Conservation (phyloP, 371 early-diverging fungal genomes). For the Mucor racemosus region DNA sequence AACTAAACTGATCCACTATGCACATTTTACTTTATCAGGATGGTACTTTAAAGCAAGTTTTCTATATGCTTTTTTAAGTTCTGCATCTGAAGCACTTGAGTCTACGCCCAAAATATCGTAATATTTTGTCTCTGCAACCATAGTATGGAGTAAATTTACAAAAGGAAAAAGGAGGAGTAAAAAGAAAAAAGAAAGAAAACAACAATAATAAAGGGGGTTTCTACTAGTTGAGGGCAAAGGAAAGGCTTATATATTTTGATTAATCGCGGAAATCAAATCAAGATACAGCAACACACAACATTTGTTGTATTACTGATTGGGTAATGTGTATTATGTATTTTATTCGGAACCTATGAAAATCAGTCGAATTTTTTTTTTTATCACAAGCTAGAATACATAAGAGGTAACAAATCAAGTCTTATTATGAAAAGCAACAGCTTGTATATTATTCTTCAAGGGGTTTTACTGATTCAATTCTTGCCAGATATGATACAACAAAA, state of each 20-base stretch:
- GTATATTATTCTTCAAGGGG: too few relatives aligned
- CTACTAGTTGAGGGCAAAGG: not conserved
- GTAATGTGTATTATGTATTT: not conserved
- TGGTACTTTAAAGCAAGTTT: slow-evolving; percentile 94
- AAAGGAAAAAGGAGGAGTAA: slow-evolving; percentile 11
- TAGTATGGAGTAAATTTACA: slow-evolving; percentile 21
- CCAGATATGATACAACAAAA: too few relatives aligned
- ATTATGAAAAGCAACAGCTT: too few relatives aligned
- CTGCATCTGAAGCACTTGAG: slow-evolving; percentile 81
- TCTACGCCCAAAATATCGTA: slow-evolving; percentile 92
- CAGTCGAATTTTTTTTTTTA: not conserved
- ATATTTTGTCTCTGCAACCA: slow-evolving; percentile 86
- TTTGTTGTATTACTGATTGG: slow-evolving; percentile 18
- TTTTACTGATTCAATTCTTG: too few relatives aligned
- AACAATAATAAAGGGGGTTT: too few relatives aligned
- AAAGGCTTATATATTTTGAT: slow-evolving; percentile 1
- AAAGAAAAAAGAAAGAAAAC: not conserved
- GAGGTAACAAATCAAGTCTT: too few relatives aligned
- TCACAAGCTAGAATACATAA: too few relatives aligned
- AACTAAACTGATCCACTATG: not conserved
- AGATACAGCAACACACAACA: not conserved
- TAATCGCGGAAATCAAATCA: not conserved
- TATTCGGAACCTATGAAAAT: not conserved
- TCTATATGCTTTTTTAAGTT: slow-evolving; percentile 92
- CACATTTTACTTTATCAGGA: slow-evolving; percentile 81